These are phyloP conservation scores for Coemansia sp. DNA, from an alignment of 192 early-diverging fungal species.

Conservation along the genomic window DNA sequence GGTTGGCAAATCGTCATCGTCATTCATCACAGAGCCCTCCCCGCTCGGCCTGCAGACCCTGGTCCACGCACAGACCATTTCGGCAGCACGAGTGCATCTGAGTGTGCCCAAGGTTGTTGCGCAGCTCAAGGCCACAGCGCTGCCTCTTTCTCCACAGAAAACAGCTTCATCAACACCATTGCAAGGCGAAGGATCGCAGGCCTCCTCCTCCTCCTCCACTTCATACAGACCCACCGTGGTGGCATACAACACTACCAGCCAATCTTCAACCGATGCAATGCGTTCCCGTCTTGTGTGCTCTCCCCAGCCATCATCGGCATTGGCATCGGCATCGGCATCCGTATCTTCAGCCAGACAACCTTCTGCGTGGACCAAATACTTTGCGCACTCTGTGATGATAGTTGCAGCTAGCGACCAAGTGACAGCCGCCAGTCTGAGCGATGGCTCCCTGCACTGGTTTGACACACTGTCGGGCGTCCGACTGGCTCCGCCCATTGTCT, in stretches of 20 bases:
- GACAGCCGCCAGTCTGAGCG: constrained; percentile 16
- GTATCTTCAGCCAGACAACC: neutral
- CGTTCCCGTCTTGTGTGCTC: neutral
- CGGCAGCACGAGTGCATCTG: constrained; percentile 37
- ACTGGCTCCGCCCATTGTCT: constrained; percentile 20
- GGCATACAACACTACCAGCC: neutral
- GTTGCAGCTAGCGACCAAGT: constrained; percentile 11
- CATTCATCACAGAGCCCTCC: neutral
- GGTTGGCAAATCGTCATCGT: neutral
- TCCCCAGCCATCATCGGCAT: neutral
- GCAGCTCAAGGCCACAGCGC: constrained; percentile 9
- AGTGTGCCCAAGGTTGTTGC: constrained; percentile 35
- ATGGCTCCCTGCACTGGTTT: constrained; percentile 40
- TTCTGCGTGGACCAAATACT: constrained; percentile 19
- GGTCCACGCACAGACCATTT: constrained; percentile 39
- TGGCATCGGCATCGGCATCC: too few species aligned
- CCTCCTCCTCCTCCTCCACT: too few species aligned
- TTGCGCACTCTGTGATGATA: constrained; percentile 3
- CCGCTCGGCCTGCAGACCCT: constrained; percentile 36
- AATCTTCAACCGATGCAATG: constrained; percentile 11
- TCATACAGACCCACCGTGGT: neutral
- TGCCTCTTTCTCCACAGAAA: too few species aligned
- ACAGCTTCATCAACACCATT: neutral
- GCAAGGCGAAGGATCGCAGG: neutral
- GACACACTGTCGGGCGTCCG: constrained; percentile 35